phyloP scores from a whole-genome alignment of 495 filamentous ascomycete species.

The Neurospora cerealis region DNA sequence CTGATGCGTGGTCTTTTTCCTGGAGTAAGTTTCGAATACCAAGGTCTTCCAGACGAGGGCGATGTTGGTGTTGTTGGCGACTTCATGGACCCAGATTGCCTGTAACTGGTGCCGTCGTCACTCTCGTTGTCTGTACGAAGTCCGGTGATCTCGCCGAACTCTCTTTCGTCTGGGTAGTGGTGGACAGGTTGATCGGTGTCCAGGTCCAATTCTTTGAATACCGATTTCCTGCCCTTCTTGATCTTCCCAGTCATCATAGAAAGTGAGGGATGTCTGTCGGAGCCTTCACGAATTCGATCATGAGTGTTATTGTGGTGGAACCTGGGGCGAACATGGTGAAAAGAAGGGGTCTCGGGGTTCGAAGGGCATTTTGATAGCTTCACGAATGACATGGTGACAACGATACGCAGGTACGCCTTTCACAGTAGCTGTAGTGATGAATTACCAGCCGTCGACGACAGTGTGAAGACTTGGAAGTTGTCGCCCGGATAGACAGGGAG shows the following conservation, averaged over 20 bases:
- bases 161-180: slow-evolving; percentile 11
- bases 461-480: neutral
- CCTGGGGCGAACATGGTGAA: slow-evolving; percentile 23
- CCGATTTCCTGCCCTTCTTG: slow-evolving; percentile 27
- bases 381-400: slow-evolving; percentile 18
- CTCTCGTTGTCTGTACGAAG: slow-evolving; percentile 2
- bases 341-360: slow-evolving; percentile 12
- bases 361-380: slow-evolving; percentile 14
- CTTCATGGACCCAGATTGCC: neutral
- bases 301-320: slow-evolving; percentile 36
- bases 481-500: neutral
- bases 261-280: slow-evolving; percentile 17
- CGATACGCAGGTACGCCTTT: neutral
- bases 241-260: slow-evolving; percentile 30
- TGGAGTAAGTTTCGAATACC: slow-evolving; percentile 28
- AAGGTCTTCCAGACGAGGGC: slow-evolving; percentile 13
- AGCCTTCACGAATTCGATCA: slow-evolving; percentile 36
- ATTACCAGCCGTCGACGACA: slow-evolving; percentile 6
- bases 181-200: slow-evolving; percentile 22
- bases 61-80: slow-evolving; percentile 8
- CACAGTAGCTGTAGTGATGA: neutral
- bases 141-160: slow-evolving; percentile 17
- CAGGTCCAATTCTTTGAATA: slow-evolving; percentile 39
- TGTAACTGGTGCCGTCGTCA: slow-evolving; percentile 1
- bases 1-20: slow-evolving; percentile 32